A percentile compares a stretch with the other conserved stretches of the same genome.
Conservation (phyloP, 768 basidiomycete species). For the Calocybe gangraenosa region DNA sequence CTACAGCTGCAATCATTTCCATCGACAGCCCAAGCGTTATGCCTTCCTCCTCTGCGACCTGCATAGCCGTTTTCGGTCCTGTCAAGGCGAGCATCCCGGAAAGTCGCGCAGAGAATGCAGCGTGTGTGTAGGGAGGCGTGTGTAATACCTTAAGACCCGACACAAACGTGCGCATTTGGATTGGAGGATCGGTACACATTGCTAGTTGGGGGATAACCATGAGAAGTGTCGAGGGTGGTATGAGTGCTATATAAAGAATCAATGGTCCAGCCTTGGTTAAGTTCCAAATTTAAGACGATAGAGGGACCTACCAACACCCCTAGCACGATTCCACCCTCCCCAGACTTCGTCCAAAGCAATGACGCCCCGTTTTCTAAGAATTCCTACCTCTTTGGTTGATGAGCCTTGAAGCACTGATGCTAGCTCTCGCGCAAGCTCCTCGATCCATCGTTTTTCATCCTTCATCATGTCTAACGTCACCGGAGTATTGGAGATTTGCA, state of each 20-base stretch:
- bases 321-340: conserved; percentile 92
- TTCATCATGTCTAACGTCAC: conserved; percentile 87
- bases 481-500: conserved; percentile 73
- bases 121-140: conserved; percentile 69
- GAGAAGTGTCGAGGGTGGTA: conserved; percentile 86
- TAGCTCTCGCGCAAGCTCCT: conserved; percentile 80
- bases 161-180: conserved; percentile 62
- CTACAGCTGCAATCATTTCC: conserved; percentile 77
- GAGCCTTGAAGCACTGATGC: conserved; percentile 59
- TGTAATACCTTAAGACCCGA: conserved; percentile 82
- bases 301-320: conserved; percentile 72
- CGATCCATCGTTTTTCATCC: conserved; percentile 76
- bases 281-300: conserved; percentile 5
- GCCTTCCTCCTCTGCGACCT: conserved; percentile 68
- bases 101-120: conserved; percentile 67
- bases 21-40: conserved; percentile 68
- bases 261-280: neutral
- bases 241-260: conserved; percentile 55
- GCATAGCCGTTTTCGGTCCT: conserved; percentile 55
- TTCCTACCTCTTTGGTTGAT: conserved; percentile 37
- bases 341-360: conserved; percentile 90
- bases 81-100: conserved; percentile 45
- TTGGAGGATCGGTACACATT: conserved; percentile 58
- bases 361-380: conserved; percentile 79
- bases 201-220: conserved; percentile 68